A percentile compares a stretch with the other conserved stretches of the same genome.
phyloP scores from a whole-genome alignment of 495 filamentous ascomycete genomes.

The Podospora appendiculata region DNA sequence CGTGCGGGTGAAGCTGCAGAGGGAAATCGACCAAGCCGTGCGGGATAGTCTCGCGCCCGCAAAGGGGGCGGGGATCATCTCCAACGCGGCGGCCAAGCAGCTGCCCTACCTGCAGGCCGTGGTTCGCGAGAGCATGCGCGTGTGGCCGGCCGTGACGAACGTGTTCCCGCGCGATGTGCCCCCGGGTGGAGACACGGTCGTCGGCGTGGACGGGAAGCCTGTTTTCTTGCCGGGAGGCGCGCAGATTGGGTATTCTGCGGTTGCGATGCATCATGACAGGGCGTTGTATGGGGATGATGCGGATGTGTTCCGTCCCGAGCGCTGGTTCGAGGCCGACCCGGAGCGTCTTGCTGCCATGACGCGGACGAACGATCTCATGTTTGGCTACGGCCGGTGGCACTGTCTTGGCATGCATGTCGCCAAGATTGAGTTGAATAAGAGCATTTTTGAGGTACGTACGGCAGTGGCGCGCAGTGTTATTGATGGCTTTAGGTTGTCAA shows the following conservation, averaged over 20 bases:
- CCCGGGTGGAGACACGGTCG: conserved; percentile 31
- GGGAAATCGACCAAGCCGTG: conserved; percentile 43
- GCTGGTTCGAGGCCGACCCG: conserved; percentile 38
- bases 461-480: not conserved
- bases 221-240: conserved; percentile 42
- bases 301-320: conserved; percentile 39
- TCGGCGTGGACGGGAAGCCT: conserved; percentile 17
- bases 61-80: conserved; percentile 19
- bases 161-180: conserved; percentile 37
- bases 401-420: conserved; percentile 30
- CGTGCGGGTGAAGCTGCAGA: conserved; percentile 45
- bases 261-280: conserved; percentile 16
- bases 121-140: conserved; percentile 38
- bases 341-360: conserved; percentile 28
- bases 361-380: conserved; percentile 22
- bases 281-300: conserved; percentile 37
- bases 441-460: conserved; percentile 38
- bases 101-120: conserved; percentile 46
- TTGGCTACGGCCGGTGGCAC: conserved; percentile 24
- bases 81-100: conserved; percentile 28
- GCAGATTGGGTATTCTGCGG: conserved; percentile 30
- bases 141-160: conserved; percentile 29
- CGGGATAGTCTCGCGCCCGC: not conserved
- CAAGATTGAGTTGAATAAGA: conserved; percentile 40
- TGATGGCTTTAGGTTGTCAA: not conserved